phyloP scores from a whole-genome alignment of 2,329 filamentous ascomycete species.

The Gnomoniopsis sp. region DNA sequence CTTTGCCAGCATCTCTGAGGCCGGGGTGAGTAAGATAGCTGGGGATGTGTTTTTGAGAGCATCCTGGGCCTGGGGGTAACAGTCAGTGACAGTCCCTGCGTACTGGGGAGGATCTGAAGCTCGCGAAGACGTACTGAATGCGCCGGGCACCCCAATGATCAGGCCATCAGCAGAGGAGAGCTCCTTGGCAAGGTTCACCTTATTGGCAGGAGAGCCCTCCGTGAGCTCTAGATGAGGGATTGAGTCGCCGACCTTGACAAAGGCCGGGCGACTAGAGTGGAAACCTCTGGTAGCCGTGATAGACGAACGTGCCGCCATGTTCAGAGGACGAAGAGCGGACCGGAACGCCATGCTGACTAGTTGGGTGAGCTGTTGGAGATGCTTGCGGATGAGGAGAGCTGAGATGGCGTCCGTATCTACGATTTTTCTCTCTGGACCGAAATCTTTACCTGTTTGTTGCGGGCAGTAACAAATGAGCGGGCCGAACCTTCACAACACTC shows the following conservation, averaged over 20 bases:
- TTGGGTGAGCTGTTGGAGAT: neutral
- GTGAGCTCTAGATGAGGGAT: constrained; percentile 76
- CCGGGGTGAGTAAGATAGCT: constrained; percentile 79
- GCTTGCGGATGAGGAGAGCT: neutral
- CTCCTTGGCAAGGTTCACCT: constrained; percentile 81
- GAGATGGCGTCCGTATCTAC: neutral
- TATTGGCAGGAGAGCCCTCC: constrained; percentile 86
- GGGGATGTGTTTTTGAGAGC: constrained; percentile 69
- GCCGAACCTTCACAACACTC: no score
- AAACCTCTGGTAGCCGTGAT: constrained; percentile 40
- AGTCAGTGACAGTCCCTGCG: neutral
- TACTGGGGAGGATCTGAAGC: neutral
- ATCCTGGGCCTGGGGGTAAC: constrained; percentile 33
- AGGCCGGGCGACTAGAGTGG: constrained; percentile 58
- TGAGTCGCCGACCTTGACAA: constrained; percentile 74
- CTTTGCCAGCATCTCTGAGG: constrained; percentile 74
- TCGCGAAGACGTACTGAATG: constrained; percentile 48
- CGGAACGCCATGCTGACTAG: constrained; percentile 14
- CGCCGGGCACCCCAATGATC: constrained; percentile 81
- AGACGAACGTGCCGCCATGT: constrained; percentile 12
- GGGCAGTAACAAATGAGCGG: no score
- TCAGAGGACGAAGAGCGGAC: constrained; percentile 12
- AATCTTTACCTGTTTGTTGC: no score
- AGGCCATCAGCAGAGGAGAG: constrained; percentile 69
- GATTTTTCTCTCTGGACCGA: neutral